Evolutionary conservation across 768 basidiomycete genomes (phyloP), one percentile per base, ranked within the genome.

Genomic region (Tubosaeta sp.): DNA sequence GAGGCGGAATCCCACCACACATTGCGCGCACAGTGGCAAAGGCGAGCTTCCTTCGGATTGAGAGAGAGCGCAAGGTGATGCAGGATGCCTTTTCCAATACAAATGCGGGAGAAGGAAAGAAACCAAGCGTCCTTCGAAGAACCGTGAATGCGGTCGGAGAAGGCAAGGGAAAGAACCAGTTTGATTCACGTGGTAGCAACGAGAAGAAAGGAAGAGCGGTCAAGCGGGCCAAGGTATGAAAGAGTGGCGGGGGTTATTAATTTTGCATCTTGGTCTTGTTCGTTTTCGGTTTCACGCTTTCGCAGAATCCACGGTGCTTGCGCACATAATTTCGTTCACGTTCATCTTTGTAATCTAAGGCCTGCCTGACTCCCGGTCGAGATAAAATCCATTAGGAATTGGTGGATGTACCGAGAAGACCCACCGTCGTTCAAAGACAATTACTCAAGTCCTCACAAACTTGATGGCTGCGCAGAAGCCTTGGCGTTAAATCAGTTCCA

Each of bases 121-220:
- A 59, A 41, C 68, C 66, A 5, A 69, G 68, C 31, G 68, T 67
- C 16, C 55, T 69, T n/a, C 54, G 48, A 32, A 47, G 39, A 25
- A 6, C 18, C 19, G 24, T 13, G 32, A 21, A 61, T 46, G 39
- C 25, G 3, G 16, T 38, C 6, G 32, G 50, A 6, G 19, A 45
- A 10, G 31, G 18, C 4, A 43, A 22, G 13, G 36, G 46, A 16
- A 54, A 56, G 53, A 44, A 74, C 72, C 48, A 78, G 76, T 59
- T 74, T 78, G 39, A 87, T 83, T 58, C 84, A 89, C 71, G 87
- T 83, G 45, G 86, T 93, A 84, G 83, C 82, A n/a, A 82, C 82
- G 21, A 75, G 76, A 46, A 94, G 92, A 73, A 44, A 24, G 35
- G 42, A 24, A 57, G 58, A 9, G 40, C 31, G 25, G 10, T 34